Base-by-base conservation (phyloP, 345 rosid genomes). In the Pistacia integerrima region DNA sequence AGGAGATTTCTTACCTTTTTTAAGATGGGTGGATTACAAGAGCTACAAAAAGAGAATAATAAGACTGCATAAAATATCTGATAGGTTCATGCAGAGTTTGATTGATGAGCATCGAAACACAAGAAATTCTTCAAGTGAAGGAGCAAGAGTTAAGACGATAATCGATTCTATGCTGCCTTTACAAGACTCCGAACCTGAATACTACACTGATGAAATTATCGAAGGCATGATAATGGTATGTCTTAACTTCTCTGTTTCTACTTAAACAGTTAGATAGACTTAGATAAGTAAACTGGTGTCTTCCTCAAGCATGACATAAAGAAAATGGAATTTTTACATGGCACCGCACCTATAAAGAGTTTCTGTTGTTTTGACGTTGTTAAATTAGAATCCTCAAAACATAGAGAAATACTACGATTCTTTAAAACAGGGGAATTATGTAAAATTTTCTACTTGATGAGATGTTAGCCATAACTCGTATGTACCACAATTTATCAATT, bases 191-290 rank as follows among this genome's bases (percentile, higher is more conserved):
- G 59, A 76, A 13, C 76, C 79, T 41, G 30, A 63, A 1, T 36
- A 61, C 64, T 79, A 69, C 69, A n/a, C 76, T 1, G 79, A 79
- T 11, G 74, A 62, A 4, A 54, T 64, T 38, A 69, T 75, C 58
- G 75, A 79, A 64, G 70, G 68, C 14, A 48, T 76, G 3, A 56
- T 70, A 14, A 3, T 65, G 73, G 83, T 79, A 64, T 18, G 64
- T 60, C 54, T 65, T 11, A 11, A 5, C 2, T 3, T 10, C 44
- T 52, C n/a, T 14, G 2, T 52, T 11, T 52, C 33, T 30, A 30
- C 33, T 30, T 30, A 30, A 30, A 30, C 33, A 30, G 33, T 30
- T 30, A 30, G 33, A 30, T 30, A 30, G 33, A 30, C 33, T 30
- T 30, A 30, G 33, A 30, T 30, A 30, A 30, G 33, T 30, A 30